Evolutionary conservation across 306 rosid genomes (phyloP), one percentile per base, ranked within the genome.

Genomic region (Luffa acutangula): DNA sequence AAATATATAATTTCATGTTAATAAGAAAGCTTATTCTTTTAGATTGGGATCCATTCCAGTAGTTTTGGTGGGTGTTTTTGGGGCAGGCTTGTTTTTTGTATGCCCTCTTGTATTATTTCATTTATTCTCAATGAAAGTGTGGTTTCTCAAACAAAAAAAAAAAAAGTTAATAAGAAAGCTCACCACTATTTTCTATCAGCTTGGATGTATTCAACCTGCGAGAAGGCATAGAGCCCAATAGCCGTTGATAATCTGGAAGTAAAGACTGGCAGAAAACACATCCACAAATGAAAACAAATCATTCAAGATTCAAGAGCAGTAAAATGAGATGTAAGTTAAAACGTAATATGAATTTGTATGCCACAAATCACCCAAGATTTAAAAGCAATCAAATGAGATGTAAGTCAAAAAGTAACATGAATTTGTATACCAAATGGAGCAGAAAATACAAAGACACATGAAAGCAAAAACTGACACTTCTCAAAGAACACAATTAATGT

Each of bases 181-280:
- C 87, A 96, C 99, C 98, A 83, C 96, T 88, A 77, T 92, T 96
- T 85, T 96, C 99, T 65, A 96, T 85, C 82, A 96, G 98, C 93
- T 93, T 96, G 42, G 96, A 90, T 46, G 98, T 88, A 84, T 96
- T 96, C 91, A 96, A 80, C 91, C 99, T 93, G 81, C 98, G 98
- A 85, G 98, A 85, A 80, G 97, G 99, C 79, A 73, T 79, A 86
- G 99, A 88, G 86, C 99, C 93, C 85, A 96, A 81, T 70, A 96
- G 92, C 86, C 99, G 94, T 88, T 96, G 99, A 87, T 93, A 96
- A 90, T 96, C 98, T 89, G 94, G 98, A 93, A 93, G 98, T 84
- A 96, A 89, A 89, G 98, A 86, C 99, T 96, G 91, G 63, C 82
- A 90, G 81, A 85, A 72, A 80, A 77, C 76, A 82, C 67, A 89